Evolutionary conservation across 257 asterid species (phyloP).

Genomic region (Penstemon eatonii): DNA sequence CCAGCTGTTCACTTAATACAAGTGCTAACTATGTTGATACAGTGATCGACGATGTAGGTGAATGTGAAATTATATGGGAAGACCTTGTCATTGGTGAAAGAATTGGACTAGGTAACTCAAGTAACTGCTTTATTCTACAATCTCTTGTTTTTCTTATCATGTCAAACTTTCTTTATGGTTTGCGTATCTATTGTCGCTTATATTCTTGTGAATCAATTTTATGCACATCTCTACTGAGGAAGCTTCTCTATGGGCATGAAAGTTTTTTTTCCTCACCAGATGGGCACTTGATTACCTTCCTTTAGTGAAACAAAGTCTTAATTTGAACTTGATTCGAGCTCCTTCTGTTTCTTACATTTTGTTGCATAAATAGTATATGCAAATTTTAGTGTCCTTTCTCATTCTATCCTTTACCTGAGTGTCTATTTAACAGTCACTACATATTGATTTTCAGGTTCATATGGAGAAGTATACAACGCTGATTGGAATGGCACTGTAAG

Average conservation of each 20-base stretch:
- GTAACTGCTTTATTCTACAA: conserved; percentile 16
- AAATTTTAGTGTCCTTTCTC: conserved; percentile 24
- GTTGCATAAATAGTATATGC: not conserved
- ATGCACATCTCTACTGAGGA: conserved; percentile 7
- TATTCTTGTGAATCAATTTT: conserved; percentile 12
- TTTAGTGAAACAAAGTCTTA: conserved; percentile 21
- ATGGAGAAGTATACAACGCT: conserved; percentile 98
- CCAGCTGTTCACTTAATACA: conserved; percentile 42
- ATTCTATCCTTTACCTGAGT: conserved; percentile 11
- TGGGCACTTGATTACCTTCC: conserved; percentile 25
- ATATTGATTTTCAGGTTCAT: conserved; percentile 68
- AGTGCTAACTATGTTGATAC: conserved; percentile 50
- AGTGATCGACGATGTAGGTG: conserved; percentile 90
- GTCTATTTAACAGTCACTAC: conserved; percentile 9
- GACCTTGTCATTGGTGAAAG: conserved; percentile 95
- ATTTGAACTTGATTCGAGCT: not conserved
- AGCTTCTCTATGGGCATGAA: conserved; percentile 17
- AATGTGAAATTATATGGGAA: conserved; percentile 98
- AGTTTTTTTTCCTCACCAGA: conserved; percentile 3
- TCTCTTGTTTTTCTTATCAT: conserved; percentile 12
- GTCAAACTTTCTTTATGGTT: conserved; percentile 14
- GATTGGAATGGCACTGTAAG: conserved; percentile 99
- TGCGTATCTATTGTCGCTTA: conserved; percentile 1
- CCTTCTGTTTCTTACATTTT: conserved; percentile 7
- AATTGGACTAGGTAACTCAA: conserved; percentile 88